Base-by-base conservation (phyloP, 139 green algal species). In the Chlorella sp. region DNA sequence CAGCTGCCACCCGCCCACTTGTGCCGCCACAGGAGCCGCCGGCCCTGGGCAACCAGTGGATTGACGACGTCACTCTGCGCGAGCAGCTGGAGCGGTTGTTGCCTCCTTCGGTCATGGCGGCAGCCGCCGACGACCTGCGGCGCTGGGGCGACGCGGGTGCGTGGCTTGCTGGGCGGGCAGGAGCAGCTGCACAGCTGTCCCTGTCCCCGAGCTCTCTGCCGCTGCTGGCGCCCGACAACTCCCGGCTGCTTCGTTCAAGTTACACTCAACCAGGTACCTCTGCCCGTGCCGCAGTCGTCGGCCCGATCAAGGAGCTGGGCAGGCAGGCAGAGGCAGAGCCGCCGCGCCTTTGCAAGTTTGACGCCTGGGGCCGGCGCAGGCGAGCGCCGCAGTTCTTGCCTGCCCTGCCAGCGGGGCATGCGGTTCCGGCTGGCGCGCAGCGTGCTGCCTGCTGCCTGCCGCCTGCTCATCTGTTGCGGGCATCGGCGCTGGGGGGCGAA, bases 361-460 rank as follows among this genome's bases (percentile, higher is more conserved):
- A 67, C 46, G 73, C 73, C 40, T 79, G 73, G 73, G 73, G 73
- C 61, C 43, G 17, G 59, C 27, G 43, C 58, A 53, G 59, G 51
- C 42, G 21, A 40, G 25, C n/a, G 58, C 25, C 53, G n/a, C 1
- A 3, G 17, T 5, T 11, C 3, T 43, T 4, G 23, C 23, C 14
- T 27, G 29, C 17, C 14, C 29, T 23, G 29, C 43, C 38, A 43
- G 43, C 43, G 43, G 43, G 15, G 43, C 27, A 43, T 27, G 43
- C 7, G 31, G n/a, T 41, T 7, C 59, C 41, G 59, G n/a, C n/a
- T 8, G 27, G 11, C 31, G n/a, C 7, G 8, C 8, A 66, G 40
- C n/a, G n/a, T 66, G 59, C n/a, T 71, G 9, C 23, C 21, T 69
- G 36, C 31, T 9, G 60, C 31, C 35, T 67, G 60, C 60, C 27